Evolutionary conservation across 192 early-diverging fungal species (phyloP), one percentile per base, ranked within the genome.

Genomic region (Backusella morwellensis): DNA sequence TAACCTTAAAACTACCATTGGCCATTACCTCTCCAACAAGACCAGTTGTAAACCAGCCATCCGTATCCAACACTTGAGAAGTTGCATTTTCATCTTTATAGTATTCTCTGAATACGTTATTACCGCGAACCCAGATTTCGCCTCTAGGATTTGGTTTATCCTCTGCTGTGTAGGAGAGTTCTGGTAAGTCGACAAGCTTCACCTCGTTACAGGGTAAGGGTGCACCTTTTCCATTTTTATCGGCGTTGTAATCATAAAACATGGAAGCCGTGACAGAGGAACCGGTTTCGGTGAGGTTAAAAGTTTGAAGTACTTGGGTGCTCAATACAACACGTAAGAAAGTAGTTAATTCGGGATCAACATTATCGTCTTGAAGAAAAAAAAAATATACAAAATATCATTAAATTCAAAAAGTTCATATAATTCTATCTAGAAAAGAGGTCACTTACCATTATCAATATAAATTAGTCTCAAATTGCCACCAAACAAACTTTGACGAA

Each of bases 41-140:
- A 41, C 96, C 95, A 12, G 95, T 95, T 76, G 88, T 89, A 19
- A 91, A 85, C 97, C 97, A 98, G 6, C 96, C 96, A 82, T 96
- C 95, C 17, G 82, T 80, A 66, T 93, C 89, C 32, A 97, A 78
- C 6, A 89, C 83, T 81, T 94, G 92, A 36, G 69, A 63, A 15
- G 96, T 96, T 75, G 94, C 90, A 15, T 82, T 82, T 26, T 82
- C 84, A 69, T 92, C 89, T 75, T 94, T 93, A 84, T 89, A 94
- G 81, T 98, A 98, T 2, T 93, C 94, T 74, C 84, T 87, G 82
- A 97, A 94, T 41, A 94, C 90, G 67, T 88, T 89, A 29, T 83
- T 77, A 2, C 96, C 96, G 36, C 94, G 90, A 50, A 97, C 80
- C 87, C 90, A 94, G 78, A 98, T 88, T 85, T 98, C 96, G 73